A percentile compares a stretch with the other conserved stretches of the same genome.
phyloP scores from a whole-genome alignment of 371 early-diverging fungal species.

The Vavraia culicis region DNA sequence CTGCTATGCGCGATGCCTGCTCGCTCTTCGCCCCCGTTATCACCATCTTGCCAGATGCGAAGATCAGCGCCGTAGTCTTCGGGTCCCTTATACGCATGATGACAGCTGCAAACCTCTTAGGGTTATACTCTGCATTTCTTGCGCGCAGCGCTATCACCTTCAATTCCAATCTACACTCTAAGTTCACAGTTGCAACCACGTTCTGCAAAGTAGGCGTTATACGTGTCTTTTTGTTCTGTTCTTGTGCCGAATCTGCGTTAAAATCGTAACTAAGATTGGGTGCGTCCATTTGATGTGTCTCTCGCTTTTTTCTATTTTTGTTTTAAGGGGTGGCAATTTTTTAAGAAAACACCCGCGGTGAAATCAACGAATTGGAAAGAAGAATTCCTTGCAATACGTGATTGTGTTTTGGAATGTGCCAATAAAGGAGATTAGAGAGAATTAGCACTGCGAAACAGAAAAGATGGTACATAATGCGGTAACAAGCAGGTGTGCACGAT shows the following conservation, averaged over 20 bases:
- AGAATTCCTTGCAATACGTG: no score
- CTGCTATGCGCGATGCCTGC: conserved; percentile 81
- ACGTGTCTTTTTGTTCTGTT: conserved; percentile 2
- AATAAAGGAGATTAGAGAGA: background rate
- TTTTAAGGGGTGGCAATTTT: no score
- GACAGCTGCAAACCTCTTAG: conserved; percentile 99
- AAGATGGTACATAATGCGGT: background rate
- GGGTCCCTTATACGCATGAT: conserved; percentile 97
- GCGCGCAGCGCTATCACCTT: conserved; percentile 98
- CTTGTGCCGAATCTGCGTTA: conserved; percentile 1
- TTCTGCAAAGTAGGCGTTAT: conserved; percentile 49
- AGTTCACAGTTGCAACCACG: conserved; percentile 97
- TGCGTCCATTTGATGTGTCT: conserved; percentile 6
- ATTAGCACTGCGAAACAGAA: background rate
- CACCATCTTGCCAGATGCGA: conserved; percentile 98
- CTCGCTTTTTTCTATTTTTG: no score
- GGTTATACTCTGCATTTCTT: conserved; percentile 99
- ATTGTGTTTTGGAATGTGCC: no score
- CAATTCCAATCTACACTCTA: conserved; percentile 89
- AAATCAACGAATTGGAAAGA: no score
- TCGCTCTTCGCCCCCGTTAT: conserved; percentile 46
- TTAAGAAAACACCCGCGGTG: no score
- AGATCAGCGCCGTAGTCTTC: conserved; percentile 97
- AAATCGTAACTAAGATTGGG: background rate
- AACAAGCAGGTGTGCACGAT: no score